Evolutionary conservation across 2,329 filamentous ascomycete species (phyloP), one percentile per base, ranked within the genome.

Genomic region (Ceratocystis smalleyi): DNA sequence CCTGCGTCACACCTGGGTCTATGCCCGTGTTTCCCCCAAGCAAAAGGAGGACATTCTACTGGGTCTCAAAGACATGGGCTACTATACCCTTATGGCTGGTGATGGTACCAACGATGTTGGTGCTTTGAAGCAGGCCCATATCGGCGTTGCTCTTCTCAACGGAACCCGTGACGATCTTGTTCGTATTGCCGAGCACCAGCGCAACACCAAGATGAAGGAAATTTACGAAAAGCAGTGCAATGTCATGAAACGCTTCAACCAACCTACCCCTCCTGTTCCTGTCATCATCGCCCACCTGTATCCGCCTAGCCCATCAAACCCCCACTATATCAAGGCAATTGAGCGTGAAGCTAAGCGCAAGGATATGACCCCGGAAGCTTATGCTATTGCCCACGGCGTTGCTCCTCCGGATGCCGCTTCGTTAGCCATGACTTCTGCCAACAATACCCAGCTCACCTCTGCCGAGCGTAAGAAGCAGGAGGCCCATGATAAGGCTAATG

Each of bases 11-110:
- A 85, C 91, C 15, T 99, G 94, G 94, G 94, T 99, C 3, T 99
- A 99, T 72, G 94, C 94, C 69, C 90, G 94, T 71, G 94, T 99
- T 8, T 99, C 94, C 1, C 94, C 94, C 7, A 96, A 96, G 79
- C 94, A 99, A 72, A 99, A 99, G 78, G 94, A 99, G 75, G 91
- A 97, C 64, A 97, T 99, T 71, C 81, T 99, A n/a, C 83, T 96
- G 24, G 94, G 94, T 45, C 83, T 97, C 67, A 96, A 96, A 77
- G 91, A 96, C 71, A 88, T 90, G 77, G 94, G 94, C 61, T 99
- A 99, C 78, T 96, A 94, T 67, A 99, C 94, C 35, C 82, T 99
- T 68, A 99, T 99, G 94, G 95, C 91, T 70, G 94, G 94, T 75
- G 94, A 99, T 71, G 94, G 94, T 68, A 99, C 94, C 64, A 99